Conservation (phyloP, 306 rosid genomes). For the Lathyrus tuberosus region DNA sequence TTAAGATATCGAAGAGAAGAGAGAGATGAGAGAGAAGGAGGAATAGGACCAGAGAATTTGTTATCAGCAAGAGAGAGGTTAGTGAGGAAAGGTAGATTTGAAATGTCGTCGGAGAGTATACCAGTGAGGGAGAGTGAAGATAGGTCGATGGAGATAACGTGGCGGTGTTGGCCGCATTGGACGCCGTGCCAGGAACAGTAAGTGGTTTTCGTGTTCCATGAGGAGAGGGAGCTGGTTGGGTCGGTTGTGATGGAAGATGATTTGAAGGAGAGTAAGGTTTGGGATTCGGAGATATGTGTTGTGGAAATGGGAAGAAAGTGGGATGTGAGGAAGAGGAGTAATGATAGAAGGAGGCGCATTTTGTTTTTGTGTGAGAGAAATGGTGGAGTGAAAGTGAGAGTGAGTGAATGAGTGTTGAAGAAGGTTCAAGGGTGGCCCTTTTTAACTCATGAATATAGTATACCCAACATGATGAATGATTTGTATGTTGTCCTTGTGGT, state of each 20-base stretch:
- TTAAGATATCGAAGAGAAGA: conserved; percentile 59
- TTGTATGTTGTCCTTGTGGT: not conserved
- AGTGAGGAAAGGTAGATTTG: conserved; percentile 58
- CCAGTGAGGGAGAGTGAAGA: conserved; percentile 62
- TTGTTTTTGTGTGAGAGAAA: conserved; percentile 3
- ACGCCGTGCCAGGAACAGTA: conserved; percentile 72
- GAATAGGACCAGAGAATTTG: conserved; percentile 73
- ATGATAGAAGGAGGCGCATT: conserved; percentile 52
- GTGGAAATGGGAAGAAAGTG: not conserved
- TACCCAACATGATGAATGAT: not conserved
- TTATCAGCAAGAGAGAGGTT: conserved; percentile 61
- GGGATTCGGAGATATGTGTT: conserved; percentile 50
- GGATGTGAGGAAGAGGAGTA: conserved; percentile 1
- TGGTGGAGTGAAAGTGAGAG: not conserved
- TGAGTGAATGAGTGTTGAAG: not conserved
- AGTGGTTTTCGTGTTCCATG: conserved; percentile 60
- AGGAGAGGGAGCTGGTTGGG: conserved; percentile 57
- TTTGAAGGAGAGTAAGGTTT: conserved; percentile 65
- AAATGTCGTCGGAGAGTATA: conserved; percentile 54
- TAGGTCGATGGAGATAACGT: conserved; percentile 66
- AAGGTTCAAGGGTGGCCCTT: not conserved
- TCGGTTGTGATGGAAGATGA: conserved; percentile 52
- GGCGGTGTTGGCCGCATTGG: conserved; percentile 65
- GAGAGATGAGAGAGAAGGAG: conserved; percentile 59
- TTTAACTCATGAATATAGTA: not conserved